Conservation (phyloP, 805 yeast genomes). For the Lachancea fermentati region DNA sequence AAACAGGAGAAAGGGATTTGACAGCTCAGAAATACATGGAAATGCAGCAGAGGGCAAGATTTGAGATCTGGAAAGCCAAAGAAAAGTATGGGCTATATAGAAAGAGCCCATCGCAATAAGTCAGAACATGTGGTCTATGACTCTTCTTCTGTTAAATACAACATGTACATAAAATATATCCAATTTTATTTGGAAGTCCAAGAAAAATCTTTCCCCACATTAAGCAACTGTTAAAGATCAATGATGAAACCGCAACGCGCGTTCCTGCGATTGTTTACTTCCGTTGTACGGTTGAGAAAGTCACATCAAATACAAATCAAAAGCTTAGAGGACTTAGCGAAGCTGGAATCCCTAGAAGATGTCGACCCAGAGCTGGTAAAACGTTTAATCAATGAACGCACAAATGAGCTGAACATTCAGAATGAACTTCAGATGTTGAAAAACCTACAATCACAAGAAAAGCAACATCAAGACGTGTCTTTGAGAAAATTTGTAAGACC, state of each 20-base stretch:
- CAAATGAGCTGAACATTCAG: constrained; percentile 25
- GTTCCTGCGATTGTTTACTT: not conserved
- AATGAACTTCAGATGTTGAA: constrained; percentile 27
- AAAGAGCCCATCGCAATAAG: not conserved
- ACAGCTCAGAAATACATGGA: constrained; percentile 12
- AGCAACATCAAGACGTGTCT: constrained; percentile 14
- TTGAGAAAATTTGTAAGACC: constrained; percentile 26
- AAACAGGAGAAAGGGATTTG: constrained; percentile 32
- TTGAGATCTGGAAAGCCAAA: constrained; percentile 27
- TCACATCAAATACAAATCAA: constrained; percentile 13
- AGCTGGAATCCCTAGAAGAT: constrained; percentile 26
- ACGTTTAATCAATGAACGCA: constrained; percentile 26
- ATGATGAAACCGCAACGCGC: not conserved
- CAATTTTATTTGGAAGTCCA: not conserved
- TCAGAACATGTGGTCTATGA: not conserved
- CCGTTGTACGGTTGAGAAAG: constrained; percentile 1
- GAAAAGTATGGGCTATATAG: constrained; percentile 12
- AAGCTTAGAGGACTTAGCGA: constrained; percentile 29
- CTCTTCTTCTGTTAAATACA: not conserved
- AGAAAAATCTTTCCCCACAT: not conserved
- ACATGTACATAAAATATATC: not conserved
- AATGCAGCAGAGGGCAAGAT: constrained; percentile 29
- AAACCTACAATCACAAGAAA: constrained; percentile 18
- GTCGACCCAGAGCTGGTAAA: constrained; percentile 32
- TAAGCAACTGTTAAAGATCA: not conserved